Conservation (phyloP, 768 basidiomycete genomes). For the Amanita polypyramis region DNA sequence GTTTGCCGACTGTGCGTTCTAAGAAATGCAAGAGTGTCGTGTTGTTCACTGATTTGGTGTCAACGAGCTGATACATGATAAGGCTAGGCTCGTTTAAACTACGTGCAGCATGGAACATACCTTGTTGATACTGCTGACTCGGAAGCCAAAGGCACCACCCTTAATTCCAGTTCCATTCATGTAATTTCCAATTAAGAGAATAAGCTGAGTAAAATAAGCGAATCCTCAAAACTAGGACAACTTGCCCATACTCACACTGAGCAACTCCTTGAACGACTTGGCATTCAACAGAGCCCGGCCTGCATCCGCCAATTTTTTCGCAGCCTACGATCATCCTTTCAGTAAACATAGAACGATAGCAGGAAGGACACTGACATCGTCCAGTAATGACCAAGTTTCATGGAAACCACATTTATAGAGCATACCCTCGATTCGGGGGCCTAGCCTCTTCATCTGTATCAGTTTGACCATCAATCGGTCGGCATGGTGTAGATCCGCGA, state of each 20-base stretch:
- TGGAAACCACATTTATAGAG: slow-evolving; percentile 83
- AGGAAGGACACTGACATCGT: slow-evolving; percentile 46
- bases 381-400: slow-evolving; percentile 71
- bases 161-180: slow-evolving; percentile 96
- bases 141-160: slow-evolving; percentile 95
- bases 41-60: slow-evolving; percentile 93
- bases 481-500: slow-evolving; percentile 83
- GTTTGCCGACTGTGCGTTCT: slow-evolving; percentile 76
- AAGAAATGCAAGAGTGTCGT: slow-evolving; percentile 92
- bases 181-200: slow-evolving; percentile 93
- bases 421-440: slow-evolving; percentile 91
- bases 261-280: slow-evolving; percentile 80
- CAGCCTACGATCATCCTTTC: slow-evolving; percentile 39
- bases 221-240: not conserved
- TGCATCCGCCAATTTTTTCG: slow-evolving; percentile 72
- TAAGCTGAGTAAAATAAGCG: slow-evolving; percentile 37
- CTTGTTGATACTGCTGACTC: slow-evolving; percentile 96
- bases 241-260: slow-evolving; percentile 46
- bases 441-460: slow-evolving; percentile 86
- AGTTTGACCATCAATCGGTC: slow-evolving; percentile 96
- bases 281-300: slow-evolving; percentile 72
- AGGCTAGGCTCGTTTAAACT: not conserved
- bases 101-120: slow-evolving; percentile 24
- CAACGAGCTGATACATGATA: slow-evolving; percentile 58
- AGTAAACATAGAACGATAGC: not conserved